Conservation (phyloP, 129 eudicot genomes). For the Helichrysum umbraculigerum region DNA sequence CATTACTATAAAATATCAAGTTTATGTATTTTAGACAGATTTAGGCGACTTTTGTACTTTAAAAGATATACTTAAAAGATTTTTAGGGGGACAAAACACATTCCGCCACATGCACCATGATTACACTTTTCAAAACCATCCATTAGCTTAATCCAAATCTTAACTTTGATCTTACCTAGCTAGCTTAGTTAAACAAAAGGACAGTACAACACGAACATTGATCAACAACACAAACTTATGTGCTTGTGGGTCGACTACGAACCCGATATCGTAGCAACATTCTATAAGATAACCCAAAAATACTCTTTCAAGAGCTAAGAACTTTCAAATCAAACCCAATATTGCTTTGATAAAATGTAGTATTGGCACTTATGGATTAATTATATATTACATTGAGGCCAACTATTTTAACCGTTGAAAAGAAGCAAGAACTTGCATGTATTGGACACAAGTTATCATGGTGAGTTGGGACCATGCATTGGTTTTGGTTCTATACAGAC, state of each 20-base stretch:
- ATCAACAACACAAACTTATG: slow-evolving; percentile 32
- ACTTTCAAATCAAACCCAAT: neutral
- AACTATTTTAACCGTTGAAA: neutral
- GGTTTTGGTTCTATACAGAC: slow-evolving; percentile 37
- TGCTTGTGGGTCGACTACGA: slow-evolving; percentile 20
- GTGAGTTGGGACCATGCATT: slow-evolving; percentile 45
- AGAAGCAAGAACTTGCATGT: slow-evolving; percentile 1
- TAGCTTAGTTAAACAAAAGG: slow-evolving; percentile 14
- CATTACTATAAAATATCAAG: neutral
- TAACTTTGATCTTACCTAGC: slow-evolving; percentile 44
- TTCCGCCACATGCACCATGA: slow-evolving; percentile 75
- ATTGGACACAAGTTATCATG: slow-evolving; percentile 28
- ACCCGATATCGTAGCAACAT: slow-evolving; percentile 29
- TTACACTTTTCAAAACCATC: slow-evolving; percentile 38
- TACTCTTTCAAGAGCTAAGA: neutral
- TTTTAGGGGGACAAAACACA: slow-evolving; percentile 48
- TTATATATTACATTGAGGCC: neutral
- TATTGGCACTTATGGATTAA: neutral
- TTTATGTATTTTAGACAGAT: slow-evolving; percentile 13
- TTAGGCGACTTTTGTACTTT: slow-evolving; percentile 13
- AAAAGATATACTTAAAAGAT: slow-evolving; percentile 20
- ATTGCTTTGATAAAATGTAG: neutral
- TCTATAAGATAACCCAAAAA: neutral
- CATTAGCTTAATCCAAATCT: slow-evolving; percentile 64
- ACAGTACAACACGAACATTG: neutral